Conservation (phyloP, 2,329 filamentous ascomycete species). For the Xylariomycetidae sp. region DNA sequence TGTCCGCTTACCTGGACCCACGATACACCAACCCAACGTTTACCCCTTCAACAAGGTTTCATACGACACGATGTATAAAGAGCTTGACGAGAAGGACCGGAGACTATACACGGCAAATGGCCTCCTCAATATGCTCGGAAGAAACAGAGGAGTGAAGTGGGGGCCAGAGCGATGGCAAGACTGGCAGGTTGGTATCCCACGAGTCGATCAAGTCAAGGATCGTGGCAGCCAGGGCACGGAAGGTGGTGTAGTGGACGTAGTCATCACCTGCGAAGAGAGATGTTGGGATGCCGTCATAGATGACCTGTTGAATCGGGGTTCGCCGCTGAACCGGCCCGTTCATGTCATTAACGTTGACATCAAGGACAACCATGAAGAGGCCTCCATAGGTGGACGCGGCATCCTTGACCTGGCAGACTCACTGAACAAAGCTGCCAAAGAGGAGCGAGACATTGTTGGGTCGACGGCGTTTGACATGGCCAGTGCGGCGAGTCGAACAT, state of each 20-base stretch:
- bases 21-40: conserved; percentile 89
- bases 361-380: conserved; percentile 96
- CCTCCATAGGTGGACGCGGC: conserved; percentile 79
- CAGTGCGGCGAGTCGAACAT: conserved; percentile 57
- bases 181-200: conserved; percentile 82
- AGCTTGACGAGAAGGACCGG: conserved; percentile 79
- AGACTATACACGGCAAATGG: conserved; percentile 88
- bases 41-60: conserved; percentile 98
- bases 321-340: conserved; percentile 83
- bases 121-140: conserved; percentile 88
- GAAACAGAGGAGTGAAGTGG: conserved; percentile 89
- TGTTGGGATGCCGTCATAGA: conserved; percentile 98
- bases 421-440: conserved; percentile 71
- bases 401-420: conserved; percentile 87
- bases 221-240: conserved; percentile 77
- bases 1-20: conserved; percentile 86
- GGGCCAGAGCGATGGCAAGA: conserved; percentile 97
- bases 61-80: conserved; percentile 90
- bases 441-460: conserved; percentile 66
- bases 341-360: conserved; percentile 99
- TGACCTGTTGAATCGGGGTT: conserved; percentile 79
- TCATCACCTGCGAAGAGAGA: conserved; percentile 95
- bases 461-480: conserved; percentile 63
- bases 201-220: conserved; percentile 69
- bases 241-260: conserved; percentile 83